Conservation (phyloP, 768 basidiomycete genomes). For the Boletus sp. region DNA sequence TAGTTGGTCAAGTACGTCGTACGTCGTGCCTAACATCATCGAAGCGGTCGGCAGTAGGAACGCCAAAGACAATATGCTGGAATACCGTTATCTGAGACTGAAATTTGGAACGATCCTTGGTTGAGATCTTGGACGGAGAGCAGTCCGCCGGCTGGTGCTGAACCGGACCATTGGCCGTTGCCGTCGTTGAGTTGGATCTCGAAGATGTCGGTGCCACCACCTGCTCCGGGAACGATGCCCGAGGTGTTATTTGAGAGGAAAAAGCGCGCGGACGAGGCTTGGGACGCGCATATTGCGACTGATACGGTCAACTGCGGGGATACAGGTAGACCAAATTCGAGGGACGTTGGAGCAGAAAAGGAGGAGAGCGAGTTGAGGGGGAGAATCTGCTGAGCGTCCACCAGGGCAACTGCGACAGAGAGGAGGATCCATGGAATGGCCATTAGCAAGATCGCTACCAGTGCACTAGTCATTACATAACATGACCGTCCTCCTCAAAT, state of each 20-base stretch:
- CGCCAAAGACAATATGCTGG: neutral
- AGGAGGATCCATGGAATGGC: neutral
- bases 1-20: slow-evolving; percentile 37
- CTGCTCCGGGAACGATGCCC: slow-evolving; percentile 34
- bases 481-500: too few relatives aligned
- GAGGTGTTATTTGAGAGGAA: slow-evolving; percentile 54
- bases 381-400: slow-evolving; percentile 25
- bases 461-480: too few relatives aligned
- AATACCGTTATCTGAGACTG: slow-evolving; percentile 47
- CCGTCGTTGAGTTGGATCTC: slow-evolving; percentile 51
- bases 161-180: slow-evolving; percentile 49
- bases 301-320: slow-evolving; percentile 42
- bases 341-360: slow-evolving; percentile 32
- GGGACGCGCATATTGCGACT: slow-evolving; percentile 45
- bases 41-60: slow-evolving; percentile 1
- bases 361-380: slow-evolving; percentile 35
- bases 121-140: slow-evolving; percentile 44
- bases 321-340: slow-evolving; percentile 39
- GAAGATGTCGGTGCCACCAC: slow-evolving; percentile 38
- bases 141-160: slow-evolving; percentile 45
- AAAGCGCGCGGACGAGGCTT: slow-evolving; percentile 43
- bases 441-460: neutral
- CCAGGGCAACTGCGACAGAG: neutral
- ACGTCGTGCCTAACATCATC: slow-evolving; percentile 43
- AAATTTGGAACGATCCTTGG: slow-evolving; percentile 54